A percentile compares a stretch with the other conserved stretches of the same genome.
These are phyloP conservation scores for Lolium rigidum DNA, from an alignment of 176 grass and related monocot genomes.

Conservation along the genomic window DNA sequence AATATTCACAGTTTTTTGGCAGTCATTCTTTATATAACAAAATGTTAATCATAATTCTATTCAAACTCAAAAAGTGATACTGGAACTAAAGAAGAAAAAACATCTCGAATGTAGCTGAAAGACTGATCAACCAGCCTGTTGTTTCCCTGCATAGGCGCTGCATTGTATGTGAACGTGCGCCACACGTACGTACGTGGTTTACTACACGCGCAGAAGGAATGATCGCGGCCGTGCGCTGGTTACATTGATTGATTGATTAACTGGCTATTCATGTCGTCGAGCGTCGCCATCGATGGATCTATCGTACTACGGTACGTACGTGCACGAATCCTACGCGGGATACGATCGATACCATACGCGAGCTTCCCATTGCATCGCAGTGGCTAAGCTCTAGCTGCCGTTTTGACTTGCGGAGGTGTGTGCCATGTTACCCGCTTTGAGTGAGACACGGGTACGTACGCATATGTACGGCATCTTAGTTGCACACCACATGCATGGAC, in stretches of 20 bases:
- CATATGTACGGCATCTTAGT: background rate
- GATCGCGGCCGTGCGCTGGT: background rate
- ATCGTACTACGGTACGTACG: background rate
- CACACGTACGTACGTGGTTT: background rate
- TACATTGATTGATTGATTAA: background rate
- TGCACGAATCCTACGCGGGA: background rate
- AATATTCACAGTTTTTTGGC: no score
- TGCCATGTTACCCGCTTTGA: slow-evolving; percentile 28
- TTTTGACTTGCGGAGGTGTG: slow-evolving; percentile 8
- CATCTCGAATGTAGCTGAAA: background rate
- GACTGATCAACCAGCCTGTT: background rate
- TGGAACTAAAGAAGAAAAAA: background rate
- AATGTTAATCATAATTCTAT: no score
- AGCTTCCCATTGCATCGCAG: background rate
- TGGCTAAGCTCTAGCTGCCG: background rate
- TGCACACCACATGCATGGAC: background rate
- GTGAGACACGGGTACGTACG: slow-evolving; percentile 18
- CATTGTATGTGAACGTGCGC: background rate
- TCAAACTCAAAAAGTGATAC: no score
- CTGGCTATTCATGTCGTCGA: background rate
- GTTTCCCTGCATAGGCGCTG: background rate
- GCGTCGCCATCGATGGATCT: background rate
- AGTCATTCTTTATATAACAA: no score
- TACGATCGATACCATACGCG: background rate
- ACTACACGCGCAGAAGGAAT: slow-evolving; percentile 27